These are phyloP conservation scores for Tuber microsphaerosporum DNA, from an alignment of 495 filamentous ascomycete genomes.

Conservation along the genomic window DNA sequence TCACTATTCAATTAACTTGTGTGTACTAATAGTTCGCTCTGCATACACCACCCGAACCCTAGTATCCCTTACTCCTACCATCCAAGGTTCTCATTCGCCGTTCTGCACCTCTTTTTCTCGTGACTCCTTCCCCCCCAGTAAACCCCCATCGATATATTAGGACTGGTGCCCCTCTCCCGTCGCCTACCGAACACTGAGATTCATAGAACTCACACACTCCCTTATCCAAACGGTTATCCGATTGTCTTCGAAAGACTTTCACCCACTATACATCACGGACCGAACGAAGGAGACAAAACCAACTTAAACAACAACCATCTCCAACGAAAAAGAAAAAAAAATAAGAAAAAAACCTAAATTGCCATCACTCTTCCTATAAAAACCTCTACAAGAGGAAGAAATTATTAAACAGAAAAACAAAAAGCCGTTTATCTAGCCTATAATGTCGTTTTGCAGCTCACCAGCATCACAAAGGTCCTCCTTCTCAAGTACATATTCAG, in stretches of 20 bases:
- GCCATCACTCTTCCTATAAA: background rate
- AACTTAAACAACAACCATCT: background rate
- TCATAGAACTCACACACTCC: background rate
- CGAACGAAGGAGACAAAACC: background rate
- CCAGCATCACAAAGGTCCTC: slow-evolving; percentile 36
- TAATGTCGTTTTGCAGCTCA: slow-evolving; percentile 37
- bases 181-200: background rate
- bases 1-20: background rate
- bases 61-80: background rate
- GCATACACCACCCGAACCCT: background rate
- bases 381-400: background rate
- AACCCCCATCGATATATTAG: slow-evolving; percentile 3
- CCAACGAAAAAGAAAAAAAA: background rate
- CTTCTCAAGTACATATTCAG: slow-evolving; percentile 28
- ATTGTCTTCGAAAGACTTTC: slow-evolving; percentile 4
- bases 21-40: background rate
- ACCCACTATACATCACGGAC: background rate
- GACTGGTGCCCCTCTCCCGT: background rate
- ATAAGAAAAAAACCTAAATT: background rate
- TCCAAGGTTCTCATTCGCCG: background rate
- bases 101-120: background rate
- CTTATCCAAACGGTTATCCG: background rate
- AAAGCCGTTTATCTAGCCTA: background rate
- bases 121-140: background rate
- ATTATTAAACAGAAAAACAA: background rate